Percentiles rank a stretch among this genome's conserved stretches.
These are phyloP conservation scores for Populus euphratica DNA, from an alignment of 345 rosid species.

Conservation along the genomic window DNA sequence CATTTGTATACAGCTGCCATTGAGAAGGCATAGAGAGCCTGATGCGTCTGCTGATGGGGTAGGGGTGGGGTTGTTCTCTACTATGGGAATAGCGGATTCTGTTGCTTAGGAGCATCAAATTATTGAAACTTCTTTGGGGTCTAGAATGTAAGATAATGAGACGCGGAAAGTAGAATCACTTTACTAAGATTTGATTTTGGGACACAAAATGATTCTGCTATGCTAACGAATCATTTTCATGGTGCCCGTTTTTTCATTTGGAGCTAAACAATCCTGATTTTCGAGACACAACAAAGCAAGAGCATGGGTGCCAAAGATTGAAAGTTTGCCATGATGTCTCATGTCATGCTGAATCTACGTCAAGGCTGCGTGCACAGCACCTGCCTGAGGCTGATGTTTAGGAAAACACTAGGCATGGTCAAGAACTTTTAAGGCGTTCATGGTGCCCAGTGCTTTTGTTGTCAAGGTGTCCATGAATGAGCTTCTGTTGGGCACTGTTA, in stretches of 20 bases:
- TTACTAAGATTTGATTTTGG: slow-evolving; percentile 29
- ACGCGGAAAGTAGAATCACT: slow-evolving; percentile 16
- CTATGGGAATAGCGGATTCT: slow-evolving; percentile 9
- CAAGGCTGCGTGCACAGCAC: slow-evolving; percentile 41
- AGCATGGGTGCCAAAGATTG: neutral
- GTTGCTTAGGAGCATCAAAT: neutral
- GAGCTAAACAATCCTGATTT: slow-evolving; percentile 18
- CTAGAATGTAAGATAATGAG: neutral
- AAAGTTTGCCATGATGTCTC: slow-evolving; percentile 9
- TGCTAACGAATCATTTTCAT: no score
- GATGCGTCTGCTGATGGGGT: slow-evolving; percentile 4
- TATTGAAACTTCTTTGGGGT: neutral
- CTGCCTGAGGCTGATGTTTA: slow-evolving; percentile 37
- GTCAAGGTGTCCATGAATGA: neutral
- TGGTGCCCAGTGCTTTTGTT: neutral
- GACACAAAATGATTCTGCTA: no score
- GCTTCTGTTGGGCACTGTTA: neutral
- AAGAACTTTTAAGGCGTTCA: neutral
- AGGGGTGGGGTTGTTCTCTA: slow-evolving; percentile 16
- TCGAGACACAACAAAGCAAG: slow-evolving; percentile 11
- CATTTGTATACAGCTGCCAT: slow-evolving; percentile 40
- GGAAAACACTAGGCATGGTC: neutral
- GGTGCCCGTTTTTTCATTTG: neutral
- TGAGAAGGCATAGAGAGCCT: slow-evolving; percentile 20
- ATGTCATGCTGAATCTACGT: neutral